Evolutionary conservation across 2,329 filamentous ascomycete species (phyloP).

Genomic region (Fonsecaea erecta): DNA sequence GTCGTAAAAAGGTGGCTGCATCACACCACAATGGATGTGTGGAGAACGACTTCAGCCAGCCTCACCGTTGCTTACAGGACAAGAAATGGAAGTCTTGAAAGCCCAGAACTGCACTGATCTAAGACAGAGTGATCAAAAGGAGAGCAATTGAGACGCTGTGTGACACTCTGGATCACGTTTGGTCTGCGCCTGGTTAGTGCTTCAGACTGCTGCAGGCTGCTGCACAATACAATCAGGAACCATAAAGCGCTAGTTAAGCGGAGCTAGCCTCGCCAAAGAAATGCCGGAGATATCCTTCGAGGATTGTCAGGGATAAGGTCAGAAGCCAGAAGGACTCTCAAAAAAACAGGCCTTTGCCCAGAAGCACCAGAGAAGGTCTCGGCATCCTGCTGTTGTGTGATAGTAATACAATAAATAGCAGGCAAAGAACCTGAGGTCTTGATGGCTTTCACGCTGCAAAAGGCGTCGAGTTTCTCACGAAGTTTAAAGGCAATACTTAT

Average conservation of each 20-base stretch:
- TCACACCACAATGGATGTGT: conserved; percentile 1
- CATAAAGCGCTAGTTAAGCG: neutral
- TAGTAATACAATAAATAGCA: neutral
- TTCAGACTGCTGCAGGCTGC: neutral
- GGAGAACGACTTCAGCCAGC: neutral
- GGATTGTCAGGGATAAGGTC: neutral
- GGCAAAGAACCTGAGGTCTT: neutral
- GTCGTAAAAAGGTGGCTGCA: neutral
- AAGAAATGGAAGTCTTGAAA: neutral
- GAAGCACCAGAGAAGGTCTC: neutral
- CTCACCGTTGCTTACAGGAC: neutral
- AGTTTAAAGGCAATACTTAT: neutral
- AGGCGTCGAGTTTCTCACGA: neutral
- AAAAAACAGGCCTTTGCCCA: neutral
- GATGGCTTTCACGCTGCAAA: neutral
- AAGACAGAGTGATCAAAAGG: neutral
- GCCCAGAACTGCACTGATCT: neutral
- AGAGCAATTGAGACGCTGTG: neutral
- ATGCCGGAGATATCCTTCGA: neutral
- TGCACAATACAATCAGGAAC: neutral
- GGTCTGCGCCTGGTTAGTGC: neutral
- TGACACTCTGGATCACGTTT: neutral
- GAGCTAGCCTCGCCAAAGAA: neutral
- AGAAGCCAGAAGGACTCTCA: neutral
- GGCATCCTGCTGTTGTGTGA: neutral